A percentile compares a stretch with the other conserved stretches of the same genome.
Evolutionary conservation across 2,329 filamentous ascomycete genomes (phyloP).

Genomic region (Trichothecium roseum): DNA sequence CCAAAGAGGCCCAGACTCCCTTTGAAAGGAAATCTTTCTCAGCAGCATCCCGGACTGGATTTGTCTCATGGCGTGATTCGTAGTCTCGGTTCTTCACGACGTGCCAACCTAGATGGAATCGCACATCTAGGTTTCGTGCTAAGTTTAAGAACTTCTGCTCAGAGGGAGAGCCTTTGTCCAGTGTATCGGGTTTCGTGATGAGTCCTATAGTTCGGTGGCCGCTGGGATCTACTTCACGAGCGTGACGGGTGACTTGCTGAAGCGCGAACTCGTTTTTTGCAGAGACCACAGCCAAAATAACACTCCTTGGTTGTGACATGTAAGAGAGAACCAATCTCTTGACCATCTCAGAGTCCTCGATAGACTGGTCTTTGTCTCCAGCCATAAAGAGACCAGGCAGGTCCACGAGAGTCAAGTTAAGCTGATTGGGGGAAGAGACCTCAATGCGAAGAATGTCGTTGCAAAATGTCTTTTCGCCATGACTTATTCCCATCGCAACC

Average conservation of each 20-base stretch:
- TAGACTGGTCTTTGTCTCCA: slow-evolving; percentile 34
- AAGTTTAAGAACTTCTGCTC: too few species aligned
- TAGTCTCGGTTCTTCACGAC: slow-evolving; percentile 36
- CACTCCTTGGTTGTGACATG: slow-evolving; percentile 43
- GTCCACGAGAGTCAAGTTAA: slow-evolving; percentile 48
- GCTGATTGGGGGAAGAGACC: slow-evolving; percentile 33
- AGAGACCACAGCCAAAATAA: slow-evolving; percentile 49
- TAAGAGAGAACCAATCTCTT: too few species aligned
- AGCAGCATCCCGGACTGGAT: slow-evolving; percentile 26
- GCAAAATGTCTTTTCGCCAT: slow-evolving; percentile 25
- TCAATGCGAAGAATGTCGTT: slow-evolving; percentile 37
- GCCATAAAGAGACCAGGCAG: slow-evolving; percentile 45
- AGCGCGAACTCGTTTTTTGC: slow-evolving; percentile 47
- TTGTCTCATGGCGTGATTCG: too few species aligned
- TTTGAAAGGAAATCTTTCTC: slow-evolving; percentile 33
- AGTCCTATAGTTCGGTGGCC: slow-evolving; percentile 40
- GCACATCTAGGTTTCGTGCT: too few species aligned
- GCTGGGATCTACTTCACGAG: slow-evolving; percentile 14
- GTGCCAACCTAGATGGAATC: slow-evolving; percentile 48
- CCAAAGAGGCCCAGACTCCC: slow-evolving; percentile 26
- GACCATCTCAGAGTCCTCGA: slow-evolving; percentile 32
- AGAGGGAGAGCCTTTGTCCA: too few species aligned
- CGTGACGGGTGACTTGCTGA: slow-evolving; percentile 43
- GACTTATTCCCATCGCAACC: slow-evolving; percentile 36
- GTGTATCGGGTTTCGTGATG: slow-evolving; percentile 46